These are phyloP conservation scores for Edaphochlamys debaryana DNA, from an alignment of 139 green algal genomes.

Conservation along the genomic window DNA sequence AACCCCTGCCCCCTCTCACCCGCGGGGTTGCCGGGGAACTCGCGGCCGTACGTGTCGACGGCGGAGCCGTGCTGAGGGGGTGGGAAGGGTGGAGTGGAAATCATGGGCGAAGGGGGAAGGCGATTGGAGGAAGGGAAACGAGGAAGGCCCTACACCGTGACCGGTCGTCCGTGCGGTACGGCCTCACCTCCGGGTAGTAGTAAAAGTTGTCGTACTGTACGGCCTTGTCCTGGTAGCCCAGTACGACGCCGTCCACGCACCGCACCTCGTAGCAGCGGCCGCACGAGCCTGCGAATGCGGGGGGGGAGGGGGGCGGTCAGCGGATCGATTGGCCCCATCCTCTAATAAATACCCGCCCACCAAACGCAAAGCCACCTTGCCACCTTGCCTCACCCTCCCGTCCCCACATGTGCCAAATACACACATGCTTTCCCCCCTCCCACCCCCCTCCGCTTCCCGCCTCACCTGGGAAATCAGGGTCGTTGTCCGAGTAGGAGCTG, in stretches of 20 bases:
- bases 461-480: slow-evolving; percentile 37
- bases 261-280: slow-evolving; percentile 40
- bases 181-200: slow-evolving; percentile 28
- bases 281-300: neutral
- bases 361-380: no score
- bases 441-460: no score
- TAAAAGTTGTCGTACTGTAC: slow-evolving; percentile 8
- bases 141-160: no score
- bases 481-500: slow-evolving; percentile 15
- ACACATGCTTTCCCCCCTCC: neutral
- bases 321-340: no score
- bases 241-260: slow-evolving; percentile 28
- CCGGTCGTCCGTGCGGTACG: no score
- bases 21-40: slow-evolving; percentile 32
- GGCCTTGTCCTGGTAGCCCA: slow-evolving; percentile 19
- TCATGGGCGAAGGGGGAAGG: no score
- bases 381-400: no score
- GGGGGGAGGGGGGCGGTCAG: neutral
- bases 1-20: neutral
- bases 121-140: no score
- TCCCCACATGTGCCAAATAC: neutral
- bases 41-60: neutral
- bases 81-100: no score
- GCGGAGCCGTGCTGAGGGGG: slow-evolving; percentile 13
- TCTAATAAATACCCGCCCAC: no score